Conservation (phyloP, 2,329 filamentous ascomycete genomes). For the Apiospora koreana region DNA sequence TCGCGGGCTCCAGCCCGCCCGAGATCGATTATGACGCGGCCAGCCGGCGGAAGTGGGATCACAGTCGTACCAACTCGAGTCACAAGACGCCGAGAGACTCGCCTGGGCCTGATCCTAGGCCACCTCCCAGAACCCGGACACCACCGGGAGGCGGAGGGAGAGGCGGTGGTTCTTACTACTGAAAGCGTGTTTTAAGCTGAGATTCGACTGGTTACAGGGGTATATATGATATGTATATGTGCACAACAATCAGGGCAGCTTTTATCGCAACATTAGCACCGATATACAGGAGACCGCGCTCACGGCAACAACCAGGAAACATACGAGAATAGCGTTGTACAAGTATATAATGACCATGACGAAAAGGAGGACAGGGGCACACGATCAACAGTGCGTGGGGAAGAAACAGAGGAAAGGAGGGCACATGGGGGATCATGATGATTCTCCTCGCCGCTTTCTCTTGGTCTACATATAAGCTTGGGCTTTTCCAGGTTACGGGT, state of each 20-base stretch:
- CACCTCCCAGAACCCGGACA: background rate
- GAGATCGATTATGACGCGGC: slow-evolving; percentile 4
- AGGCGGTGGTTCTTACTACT: background rate
- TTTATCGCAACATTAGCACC: background rate
- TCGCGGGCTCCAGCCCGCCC: background rate
- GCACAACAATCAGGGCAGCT: background rate
- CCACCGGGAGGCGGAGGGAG: background rate
- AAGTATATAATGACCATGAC: slow-evolving; percentile 5
- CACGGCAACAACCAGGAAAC: background rate
- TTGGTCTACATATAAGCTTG: background rate
- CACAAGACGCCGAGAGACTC: background rate
- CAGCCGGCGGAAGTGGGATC: background rate
- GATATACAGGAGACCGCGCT: background rate
- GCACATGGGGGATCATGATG: background rate
- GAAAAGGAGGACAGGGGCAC: background rate
- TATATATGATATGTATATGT: background rate
- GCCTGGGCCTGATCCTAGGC: background rate
- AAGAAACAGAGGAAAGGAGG: background rate
- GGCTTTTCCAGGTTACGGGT: background rate
- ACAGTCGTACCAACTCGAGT: background rate
- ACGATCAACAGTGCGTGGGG: background rate
- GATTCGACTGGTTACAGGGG: background rate
- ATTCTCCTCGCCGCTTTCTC: background rate
- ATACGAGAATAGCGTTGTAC: background rate
- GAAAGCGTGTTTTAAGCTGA: background rate